These are phyloP conservation scores for Kazachstania bromeliacearum DNA, from an alignment of 805 yeast species.

Conservation along the genomic window DNA sequence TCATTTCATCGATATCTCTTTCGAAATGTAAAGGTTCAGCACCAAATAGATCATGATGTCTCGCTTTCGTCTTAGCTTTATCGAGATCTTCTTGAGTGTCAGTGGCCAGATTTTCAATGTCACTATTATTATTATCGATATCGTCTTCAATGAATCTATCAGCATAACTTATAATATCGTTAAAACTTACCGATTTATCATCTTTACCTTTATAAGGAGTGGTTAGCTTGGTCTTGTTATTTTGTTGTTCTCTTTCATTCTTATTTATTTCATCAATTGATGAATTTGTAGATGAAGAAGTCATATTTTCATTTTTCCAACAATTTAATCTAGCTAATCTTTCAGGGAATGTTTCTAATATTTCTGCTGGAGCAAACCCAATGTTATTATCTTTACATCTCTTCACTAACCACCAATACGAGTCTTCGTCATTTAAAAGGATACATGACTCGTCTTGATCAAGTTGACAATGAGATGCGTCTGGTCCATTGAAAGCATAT, in stretches of 20 bases:
- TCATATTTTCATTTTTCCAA: constrained; percentile 72
- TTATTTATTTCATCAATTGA: constrained; percentile 6
- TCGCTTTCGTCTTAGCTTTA: constrained; percentile 7
- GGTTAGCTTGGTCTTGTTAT: neutral
- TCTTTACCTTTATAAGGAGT: constrained; percentile 7
- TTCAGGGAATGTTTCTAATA: constrained; percentile 84
- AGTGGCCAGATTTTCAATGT: neutral
- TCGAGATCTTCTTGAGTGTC: neutral
- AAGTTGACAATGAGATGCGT: constrained; percentile 80
- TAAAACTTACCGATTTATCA: constrained; percentile 29
- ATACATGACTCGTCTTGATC: constrained; percentile 73
- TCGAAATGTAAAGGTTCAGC: constrained; percentile 27
- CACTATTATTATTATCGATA: constrained; percentile 16
- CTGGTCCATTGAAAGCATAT: constrained; percentile 84
- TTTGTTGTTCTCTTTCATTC: constrained; percentile 3
- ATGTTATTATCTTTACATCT: constrained; percentile 51
- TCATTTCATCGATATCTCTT: constrained; percentile 12
- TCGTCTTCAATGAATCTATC: constrained; percentile 24
- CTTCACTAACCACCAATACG: constrained; percentile 93
- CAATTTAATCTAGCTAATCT: constrained; percentile 86
- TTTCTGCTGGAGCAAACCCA: constrained; percentile 96
- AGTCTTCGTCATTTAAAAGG: constrained; percentile 77
- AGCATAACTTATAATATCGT: constrained; percentile 27
- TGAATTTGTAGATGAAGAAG: constrained; percentile 11
- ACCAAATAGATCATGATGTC: constrained; percentile 29